Base-by-base conservation (phyloP, 2,329 filamentous ascomycete species). In the Trichoderma koningiopsis region DNA sequence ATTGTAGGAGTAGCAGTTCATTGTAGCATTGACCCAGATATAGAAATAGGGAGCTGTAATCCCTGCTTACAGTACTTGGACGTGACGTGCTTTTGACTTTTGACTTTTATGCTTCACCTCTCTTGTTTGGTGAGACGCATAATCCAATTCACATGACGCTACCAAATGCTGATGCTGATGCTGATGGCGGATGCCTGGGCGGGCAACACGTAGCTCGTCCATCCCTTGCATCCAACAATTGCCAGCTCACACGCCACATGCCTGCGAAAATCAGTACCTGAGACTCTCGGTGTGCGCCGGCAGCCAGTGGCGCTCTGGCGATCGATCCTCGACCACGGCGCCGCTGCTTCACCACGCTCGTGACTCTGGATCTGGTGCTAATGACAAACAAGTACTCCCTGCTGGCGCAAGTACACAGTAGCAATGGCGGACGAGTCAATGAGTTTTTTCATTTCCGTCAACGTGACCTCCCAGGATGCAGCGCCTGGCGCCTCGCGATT, bases 391-490 rank as follows among this genome's bases (percentile, higher is more conserved):
- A 56, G 61, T 58, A 63, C 31, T 19, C 37, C 13, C 19, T 1
- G 35, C 19, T 43, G 37, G 37, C 19, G 16, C 37, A 43, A 19
- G 61, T 58, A 64, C 49, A n/a, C 58, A 16, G 27, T 55, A 55
- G 19, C 22, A 27, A 33, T 47, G 22, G 37, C 19, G 29, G 43
- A 35, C 19, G 40, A 19, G 16, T 29, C n/a, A 29, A 49, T 40
- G 31, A 58, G 29, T 53, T 49, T 53, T 49, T 49, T 49, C 47
- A 43, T 66, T 72, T 47, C 35, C 61, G 62, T 33, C 65, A 70
- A 72, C 72, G 72, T 73, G 72, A 66, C 68, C 70, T 71, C 37
- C 47, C n/a, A 52, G 43, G 49, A 56, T 66, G 49, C 52, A 24
- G 24, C n/a, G n/a, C 11, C 37, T 49, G 52, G 13, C 35, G 6